Evolutionary conservation across 306 rosid species (phyloP).

Genomic region (Quillaja saponaria): DNA sequence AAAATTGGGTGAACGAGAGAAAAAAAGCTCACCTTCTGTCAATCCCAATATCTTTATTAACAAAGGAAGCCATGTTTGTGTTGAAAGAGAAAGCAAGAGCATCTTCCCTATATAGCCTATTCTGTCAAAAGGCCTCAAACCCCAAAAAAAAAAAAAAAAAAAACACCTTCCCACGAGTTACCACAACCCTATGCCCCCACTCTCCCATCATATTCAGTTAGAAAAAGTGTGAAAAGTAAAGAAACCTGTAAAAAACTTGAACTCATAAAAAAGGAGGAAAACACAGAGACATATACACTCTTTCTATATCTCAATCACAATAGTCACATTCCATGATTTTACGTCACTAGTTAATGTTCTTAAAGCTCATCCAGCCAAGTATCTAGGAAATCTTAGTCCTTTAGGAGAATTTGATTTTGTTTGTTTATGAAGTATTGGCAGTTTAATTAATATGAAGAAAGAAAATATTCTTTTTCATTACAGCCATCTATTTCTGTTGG

Average conservation of each 20-base stretch:
- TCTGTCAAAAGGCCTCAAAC: slow-evolving; percentile 10
- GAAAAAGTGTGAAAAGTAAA: slow-evolving; percentile 41
- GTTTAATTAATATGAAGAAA: background rate
- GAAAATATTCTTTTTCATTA: slow-evolving; percentile 55
- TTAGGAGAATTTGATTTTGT: background rate
- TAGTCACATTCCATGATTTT: slow-evolving; percentile 66
- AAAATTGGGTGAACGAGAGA: slow-evolving; percentile 37
- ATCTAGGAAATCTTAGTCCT: slow-evolving; percentile 1
- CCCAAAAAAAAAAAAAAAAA: background rate
- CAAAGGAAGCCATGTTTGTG: slow-evolving; percentile 10
- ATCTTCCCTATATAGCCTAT: background rate
- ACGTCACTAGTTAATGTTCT: slow-evolving; percentile 63
- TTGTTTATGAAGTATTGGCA: slow-evolving; percentile 2
- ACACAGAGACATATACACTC: slow-evolving; percentile 7
- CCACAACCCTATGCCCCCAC: slow-evolving; percentile 49
- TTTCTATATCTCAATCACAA: slow-evolving; percentile 33
- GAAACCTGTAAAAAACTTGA: slow-evolving; percentile 16
- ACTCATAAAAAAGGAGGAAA: background rate
- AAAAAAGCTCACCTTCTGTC: slow-evolving; percentile 26
- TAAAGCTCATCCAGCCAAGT: slow-evolving; percentile 44
- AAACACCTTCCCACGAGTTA: slow-evolving; percentile 35
- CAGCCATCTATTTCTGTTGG: slow-evolving; percentile 76
- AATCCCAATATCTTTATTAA: slow-evolving; percentile 37
- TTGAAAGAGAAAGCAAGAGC: background rate
- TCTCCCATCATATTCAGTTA: slow-evolving; percentile 52